Conservation (phyloP, 78 protist genomes). For the Abeoforma whisleri region DNA sequence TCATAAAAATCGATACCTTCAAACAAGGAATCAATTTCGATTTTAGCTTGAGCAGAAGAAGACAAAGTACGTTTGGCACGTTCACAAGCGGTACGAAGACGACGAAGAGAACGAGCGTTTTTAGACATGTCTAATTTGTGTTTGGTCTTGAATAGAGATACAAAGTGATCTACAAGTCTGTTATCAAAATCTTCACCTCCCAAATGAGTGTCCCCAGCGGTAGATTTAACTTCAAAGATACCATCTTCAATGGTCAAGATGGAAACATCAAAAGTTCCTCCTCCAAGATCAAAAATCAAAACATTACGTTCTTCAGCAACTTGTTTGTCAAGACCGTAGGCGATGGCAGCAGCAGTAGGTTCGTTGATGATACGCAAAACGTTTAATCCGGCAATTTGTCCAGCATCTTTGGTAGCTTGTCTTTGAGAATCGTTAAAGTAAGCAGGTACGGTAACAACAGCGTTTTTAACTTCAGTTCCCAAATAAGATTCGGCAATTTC, state of each 20-base stretch:
- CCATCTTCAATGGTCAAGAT: conserved; percentile 82
- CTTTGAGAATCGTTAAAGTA: conserved; percentile 93
- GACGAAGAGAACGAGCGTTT: conserved; percentile 74
- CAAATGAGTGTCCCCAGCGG: conserved; percentile 93
- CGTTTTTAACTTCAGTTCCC: conserved; percentile 67
- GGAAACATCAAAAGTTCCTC: conserved; percentile 94
- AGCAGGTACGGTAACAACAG: conserved; percentile 82
- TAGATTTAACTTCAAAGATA: conserved; percentile 92
- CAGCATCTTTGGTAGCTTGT: conserved; percentile 94
- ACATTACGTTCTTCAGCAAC: conserved; percentile 64
- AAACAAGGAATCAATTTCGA: conserved; percentile 89
- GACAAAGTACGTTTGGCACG: conserved; percentile 86
- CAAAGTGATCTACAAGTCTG: conserved; percentile 75
- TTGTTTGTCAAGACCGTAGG: conserved; percentile 87
- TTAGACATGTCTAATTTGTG: conserved; percentile 68
- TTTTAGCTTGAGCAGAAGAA: conserved; percentile 65
- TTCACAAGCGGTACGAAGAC: conserved; percentile 92
- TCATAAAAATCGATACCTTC: conserved; percentile 91
- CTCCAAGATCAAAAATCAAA: conserved; percentile 94
- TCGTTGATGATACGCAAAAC: conserved; percentile 91
- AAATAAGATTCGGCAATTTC: conserved; percentile 77
- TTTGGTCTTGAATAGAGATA: conserved; percentile 71
- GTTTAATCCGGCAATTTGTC: conserved; percentile 76
- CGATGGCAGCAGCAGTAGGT: conserved; percentile 97
- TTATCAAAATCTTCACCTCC: conserved; percentile 97